phyloP scores from a whole-genome alignment of 306 rosid species.

The Vigna nakashimae region DNA sequence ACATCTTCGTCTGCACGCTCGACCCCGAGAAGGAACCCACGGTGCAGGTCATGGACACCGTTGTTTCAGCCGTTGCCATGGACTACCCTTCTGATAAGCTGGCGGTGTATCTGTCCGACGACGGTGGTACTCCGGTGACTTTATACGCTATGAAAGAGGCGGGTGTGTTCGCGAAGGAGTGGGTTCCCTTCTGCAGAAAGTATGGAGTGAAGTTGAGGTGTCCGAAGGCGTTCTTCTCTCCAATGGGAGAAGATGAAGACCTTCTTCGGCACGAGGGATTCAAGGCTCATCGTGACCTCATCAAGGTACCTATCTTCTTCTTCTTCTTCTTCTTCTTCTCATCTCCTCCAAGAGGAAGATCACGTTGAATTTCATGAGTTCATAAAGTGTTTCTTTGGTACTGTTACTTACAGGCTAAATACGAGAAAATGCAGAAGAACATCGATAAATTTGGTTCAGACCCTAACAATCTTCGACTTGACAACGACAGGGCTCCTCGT shows the following conservation, averaged over 20 bases:
- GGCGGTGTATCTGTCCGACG: constrained; percentile 58
- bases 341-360: no score
- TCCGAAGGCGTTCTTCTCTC: constrained; percentile 53
- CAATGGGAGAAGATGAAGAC: constrained; percentile 11
- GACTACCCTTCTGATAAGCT: constrained; percentile 55
- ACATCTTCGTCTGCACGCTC: constrained; percentile 56
- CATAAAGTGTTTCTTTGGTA: no score
- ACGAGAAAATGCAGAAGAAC: constrained; percentile 46
- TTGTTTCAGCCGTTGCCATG: constrained; percentile 52
- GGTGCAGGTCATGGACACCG: constrained; percentile 49
- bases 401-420: constrained; percentile 36
- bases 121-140: constrained; percentile 46
- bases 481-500: constrained; percentile 34
- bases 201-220: constrained; percentile 50
- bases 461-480: constrained; percentile 32
- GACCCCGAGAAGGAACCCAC: constrained; percentile 58
- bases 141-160: constrained; percentile 46
- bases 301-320: constrained; percentile 34
- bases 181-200: constrained; percentile 59
- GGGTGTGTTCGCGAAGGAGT: constrained; percentile 42
- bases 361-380: no score
- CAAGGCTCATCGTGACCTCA: constrained; percentile 1
- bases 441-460: constrained; percentile 46
- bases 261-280: constrained; percentile 32
- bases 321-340: no score